These are phyloP conservation scores for Didymella pomorum DNA, from an alignment of 2,329 filamentous ascomycete genomes.

Conservation along the genomic window DNA sequence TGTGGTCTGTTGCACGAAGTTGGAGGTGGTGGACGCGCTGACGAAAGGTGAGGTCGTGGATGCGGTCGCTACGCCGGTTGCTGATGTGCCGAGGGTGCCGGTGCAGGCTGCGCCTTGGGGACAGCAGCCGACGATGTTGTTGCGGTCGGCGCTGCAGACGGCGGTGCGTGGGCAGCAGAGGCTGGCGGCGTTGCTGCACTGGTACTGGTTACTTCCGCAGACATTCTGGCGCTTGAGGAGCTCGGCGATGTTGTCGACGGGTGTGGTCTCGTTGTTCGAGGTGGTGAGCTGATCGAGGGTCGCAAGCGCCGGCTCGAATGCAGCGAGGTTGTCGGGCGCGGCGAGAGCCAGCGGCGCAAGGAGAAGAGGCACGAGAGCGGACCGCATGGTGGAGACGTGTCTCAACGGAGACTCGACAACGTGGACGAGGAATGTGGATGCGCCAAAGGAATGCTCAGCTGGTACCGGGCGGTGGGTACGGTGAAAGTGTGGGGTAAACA, in stretches of 20 bases:
- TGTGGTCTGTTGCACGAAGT: constrained; percentile 36
- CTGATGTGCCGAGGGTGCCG: constrained; percentile 56
- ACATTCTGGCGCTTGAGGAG: constrained; percentile 50
- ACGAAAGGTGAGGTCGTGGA: constrained; percentile 32
- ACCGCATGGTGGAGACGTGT: constrained; percentile 39
- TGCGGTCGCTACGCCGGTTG: constrained; percentile 14
- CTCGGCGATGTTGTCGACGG: constrained; percentile 32
- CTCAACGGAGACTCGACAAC: constrained; percentile 1
- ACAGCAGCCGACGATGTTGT: constrained; percentile 68
- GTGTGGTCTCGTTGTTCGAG: constrained; percentile 36
- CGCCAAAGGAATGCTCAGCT: constrained; percentile 22
- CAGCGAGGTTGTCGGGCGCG: constrained; percentile 37
- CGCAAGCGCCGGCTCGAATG: constrained; percentile 43
- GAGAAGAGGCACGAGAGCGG: constrained; percentile 35
- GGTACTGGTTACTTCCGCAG: constrained; percentile 62
- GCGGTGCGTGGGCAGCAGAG: constrained; percentile 65
- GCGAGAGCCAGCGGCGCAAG: constrained; percentile 41
- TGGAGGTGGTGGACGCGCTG: constrained; percentile 29
- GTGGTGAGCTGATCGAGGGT: constrained; percentile 27
- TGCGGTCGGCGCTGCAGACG: constrained; percentile 64
- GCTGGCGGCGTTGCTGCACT: constrained; percentile 61
- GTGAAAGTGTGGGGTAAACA: constrained; percentile 22
- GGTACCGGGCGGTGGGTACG: constrained; percentile 1
- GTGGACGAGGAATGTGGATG: constrained; percentile 31
- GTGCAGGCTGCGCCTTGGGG: constrained; percentile 66